These are phyloP conservation scores for Fonsecaea pedrosoi DNA, from an alignment of 2,329 filamentous ascomycete genomes.

Conservation along the genomic window DNA sequence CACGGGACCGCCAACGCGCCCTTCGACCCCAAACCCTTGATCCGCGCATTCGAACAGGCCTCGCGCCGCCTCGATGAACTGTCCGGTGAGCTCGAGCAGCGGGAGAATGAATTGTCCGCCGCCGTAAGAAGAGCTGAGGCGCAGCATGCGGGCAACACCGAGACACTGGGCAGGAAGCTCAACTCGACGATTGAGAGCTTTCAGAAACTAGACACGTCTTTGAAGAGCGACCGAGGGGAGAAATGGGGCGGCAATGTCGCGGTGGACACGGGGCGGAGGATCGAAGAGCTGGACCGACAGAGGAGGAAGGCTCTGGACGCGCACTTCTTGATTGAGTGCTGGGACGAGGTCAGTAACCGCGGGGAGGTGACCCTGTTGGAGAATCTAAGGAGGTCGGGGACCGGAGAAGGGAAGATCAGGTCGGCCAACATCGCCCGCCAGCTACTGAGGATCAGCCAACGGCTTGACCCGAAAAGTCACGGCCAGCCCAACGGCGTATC, in stretches of 20 bases:
- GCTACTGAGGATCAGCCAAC: conserved; percentile 89
- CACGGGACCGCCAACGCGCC: conserved; percentile 48
- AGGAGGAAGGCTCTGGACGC: conserved; percentile 88
- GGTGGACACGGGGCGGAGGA: conserved; percentile 89
- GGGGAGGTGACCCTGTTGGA: conserved; percentile 87
- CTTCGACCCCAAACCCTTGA: conserved; percentile 97
- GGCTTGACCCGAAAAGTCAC: conserved; percentile 81
- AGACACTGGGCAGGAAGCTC: conserved; percentile 84
- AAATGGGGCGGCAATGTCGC: conserved; percentile 78
- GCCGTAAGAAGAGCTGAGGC: conserved; percentile 89
- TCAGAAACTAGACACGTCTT: conserved; percentile 82
- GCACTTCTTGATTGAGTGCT: conserved; percentile 94
- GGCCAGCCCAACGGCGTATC: conserved; percentile 49
- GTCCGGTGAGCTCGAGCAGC: conserved; percentile 81
- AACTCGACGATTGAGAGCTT: conserved; percentile 93
- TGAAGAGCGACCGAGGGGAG: conserved; percentile 60
- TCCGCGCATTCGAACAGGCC: conserved; percentile 86
- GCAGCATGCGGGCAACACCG: conserved; percentile 89
- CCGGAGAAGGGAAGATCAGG: conserved; percentile 88
- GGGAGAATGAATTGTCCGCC: conserved; percentile 87
- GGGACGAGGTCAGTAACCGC: conserved; percentile 90
- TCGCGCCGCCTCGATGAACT: conserved; percentile 58
- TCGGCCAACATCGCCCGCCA: conserved; percentile 94
- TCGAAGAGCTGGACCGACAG: conserved; percentile 95
- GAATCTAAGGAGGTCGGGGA: conserved; percentile 82